Conservation (phyloP, 768 basidiomycete species). For the Sarcomyxa edulis region DNA sequence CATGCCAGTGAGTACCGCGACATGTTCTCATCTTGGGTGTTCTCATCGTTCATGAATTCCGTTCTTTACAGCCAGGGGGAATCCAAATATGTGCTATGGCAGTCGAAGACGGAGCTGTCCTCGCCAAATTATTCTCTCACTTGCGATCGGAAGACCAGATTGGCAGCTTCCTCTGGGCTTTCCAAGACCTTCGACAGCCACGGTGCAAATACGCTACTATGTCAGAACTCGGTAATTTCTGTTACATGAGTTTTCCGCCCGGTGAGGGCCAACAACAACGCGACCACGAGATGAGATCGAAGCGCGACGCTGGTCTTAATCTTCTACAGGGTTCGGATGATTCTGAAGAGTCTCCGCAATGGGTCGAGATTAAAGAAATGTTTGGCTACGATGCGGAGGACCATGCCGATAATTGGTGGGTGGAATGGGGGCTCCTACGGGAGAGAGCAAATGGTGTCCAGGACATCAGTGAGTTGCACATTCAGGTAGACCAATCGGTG, state of each 20-base stretch:
- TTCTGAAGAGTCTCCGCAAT: conserved; percentile 26
- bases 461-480: conserved; percentile 13
- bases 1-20: conserved; percentile 35
- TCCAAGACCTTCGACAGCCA: conserved; percentile 48
- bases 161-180: conserved; percentile 42
- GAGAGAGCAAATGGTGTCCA: conserved; percentile 8
- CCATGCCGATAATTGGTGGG: conserved; percentile 59
- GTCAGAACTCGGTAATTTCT: conserved; percentile 39
- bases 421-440: conserved; percentile 24
- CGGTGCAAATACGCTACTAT: conserved; percentile 36
- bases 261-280: conserved; percentile 39
- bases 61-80: conserved; percentile 35
- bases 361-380: conserved; percentile 40
- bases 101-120: conserved; percentile 58
- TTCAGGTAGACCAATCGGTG: too few relatives aligned
- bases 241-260: conserved; percentile 39
- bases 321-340: conserved; percentile 8
- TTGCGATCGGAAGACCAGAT: conserved; percentile 46
- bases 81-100: conserved; percentile 44
- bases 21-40: not conserved
- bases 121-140: conserved; percentile 57
- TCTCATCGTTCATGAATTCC: not conserved
- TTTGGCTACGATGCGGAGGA: conserved; percentile 55
- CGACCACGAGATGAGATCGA: conserved; percentile 30
- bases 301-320: conserved; percentile 9